A percentile compares a stretch with the other conserved stretches of the same genome.
phyloP scores from a whole-genome alignment of 2,329 filamentous ascomycete species.

The Zymoseptoria brevis region DNA sequence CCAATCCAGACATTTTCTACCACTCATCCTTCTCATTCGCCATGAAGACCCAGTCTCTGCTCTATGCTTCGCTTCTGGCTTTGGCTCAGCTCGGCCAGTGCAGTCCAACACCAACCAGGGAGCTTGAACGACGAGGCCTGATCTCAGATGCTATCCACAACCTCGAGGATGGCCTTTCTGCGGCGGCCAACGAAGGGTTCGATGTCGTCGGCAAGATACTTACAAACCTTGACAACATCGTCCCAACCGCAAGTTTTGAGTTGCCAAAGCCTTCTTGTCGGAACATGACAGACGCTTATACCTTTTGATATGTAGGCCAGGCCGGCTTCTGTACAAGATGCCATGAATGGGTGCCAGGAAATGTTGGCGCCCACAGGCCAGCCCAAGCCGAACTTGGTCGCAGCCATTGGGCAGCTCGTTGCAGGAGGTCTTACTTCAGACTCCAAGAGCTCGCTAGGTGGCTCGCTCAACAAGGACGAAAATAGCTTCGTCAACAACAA shows the following conservation, averaged over 20 bases:
- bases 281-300: not conserved
- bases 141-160: not conserved
- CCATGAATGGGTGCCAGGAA: not conserved
- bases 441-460: not conserved
- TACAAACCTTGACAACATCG: not conserved
- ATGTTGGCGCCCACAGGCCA: constrained; percentile 2
- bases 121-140: not conserved
- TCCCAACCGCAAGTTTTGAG: not conserved
- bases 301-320: not conserved
- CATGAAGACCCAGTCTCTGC: not conserved
- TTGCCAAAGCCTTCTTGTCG: not conserved
- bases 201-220: not conserved
- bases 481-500: constrained; percentile 24
- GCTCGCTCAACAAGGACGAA: constrained; percentile 9
- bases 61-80: not conserved
- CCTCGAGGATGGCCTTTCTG: not conserved
- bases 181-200: not conserved
- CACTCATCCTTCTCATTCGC: not conserved
- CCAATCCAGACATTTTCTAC: not conserved
- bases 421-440: constrained; percentile 25
- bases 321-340: not conserved
- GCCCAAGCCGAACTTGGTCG: constrained; percentile 22
- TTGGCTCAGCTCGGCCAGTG: not conserved
- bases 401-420: constrained; percentile 19
- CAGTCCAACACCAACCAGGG: not conserved